Conservation (phyloP, 2,329 filamentous ascomycete genomes). For the Trichoderma gracile region DNA sequence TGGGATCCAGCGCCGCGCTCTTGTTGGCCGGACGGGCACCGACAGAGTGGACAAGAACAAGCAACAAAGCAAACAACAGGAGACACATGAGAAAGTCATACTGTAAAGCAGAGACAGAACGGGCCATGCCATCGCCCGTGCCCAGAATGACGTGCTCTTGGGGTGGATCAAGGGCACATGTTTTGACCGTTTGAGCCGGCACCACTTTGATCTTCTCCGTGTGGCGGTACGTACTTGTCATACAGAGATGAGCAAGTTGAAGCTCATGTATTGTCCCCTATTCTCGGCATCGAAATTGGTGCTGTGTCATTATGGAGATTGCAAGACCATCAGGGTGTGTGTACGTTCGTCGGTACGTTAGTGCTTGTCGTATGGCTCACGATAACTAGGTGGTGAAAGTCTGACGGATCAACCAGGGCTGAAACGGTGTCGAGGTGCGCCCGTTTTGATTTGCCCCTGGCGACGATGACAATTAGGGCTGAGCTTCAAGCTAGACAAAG, state of each 20-base stretch:
- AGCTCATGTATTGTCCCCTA: no score
- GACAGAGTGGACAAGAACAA: background rate
- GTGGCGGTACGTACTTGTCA: background rate
- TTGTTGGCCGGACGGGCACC: background rate
- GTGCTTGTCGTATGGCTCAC: conserved; percentile 1
- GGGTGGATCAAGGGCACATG: conserved; percentile 3
- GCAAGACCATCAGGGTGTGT: no score
- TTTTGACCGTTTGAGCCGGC: background rate
- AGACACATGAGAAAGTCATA: background rate
- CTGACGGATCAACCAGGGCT: conserved; percentile 17
- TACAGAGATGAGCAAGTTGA: background rate
- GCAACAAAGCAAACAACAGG: background rate
- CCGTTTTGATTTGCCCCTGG: conserved; percentile 14
- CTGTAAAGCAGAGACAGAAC: background rate
- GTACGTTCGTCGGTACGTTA: no score
- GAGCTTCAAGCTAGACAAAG: background rate
- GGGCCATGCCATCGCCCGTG: conserved; percentile 10
- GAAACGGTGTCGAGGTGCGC: conserved; percentile 10
- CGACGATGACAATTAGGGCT: conserved; percentile 8
- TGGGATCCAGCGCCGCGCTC: background rate
- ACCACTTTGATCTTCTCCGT: background rate
- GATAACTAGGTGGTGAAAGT: conserved; percentile 13
- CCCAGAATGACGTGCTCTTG: conserved; percentile 15
- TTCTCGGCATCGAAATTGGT: no score
- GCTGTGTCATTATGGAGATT: background rate